Conservation (phyloP, 768 basidiomycete species). For the Kwoniella dejecticola region DNA sequence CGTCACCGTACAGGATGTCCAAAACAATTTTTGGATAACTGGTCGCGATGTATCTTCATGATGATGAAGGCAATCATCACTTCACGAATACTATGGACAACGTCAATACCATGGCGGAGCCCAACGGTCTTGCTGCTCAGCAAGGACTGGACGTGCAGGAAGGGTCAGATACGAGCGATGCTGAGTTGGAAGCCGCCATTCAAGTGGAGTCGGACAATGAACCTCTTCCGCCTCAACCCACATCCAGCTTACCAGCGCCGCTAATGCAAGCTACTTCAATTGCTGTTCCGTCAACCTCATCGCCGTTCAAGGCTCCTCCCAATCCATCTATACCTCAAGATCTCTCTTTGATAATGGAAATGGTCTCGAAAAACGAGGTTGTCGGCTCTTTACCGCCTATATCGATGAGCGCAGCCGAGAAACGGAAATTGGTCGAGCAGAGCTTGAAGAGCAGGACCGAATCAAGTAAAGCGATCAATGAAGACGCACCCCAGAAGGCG, state of each 20-base stretch:
- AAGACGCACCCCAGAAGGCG: background rate
- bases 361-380: constrained; percentile 43
- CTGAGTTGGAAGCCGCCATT: constrained; percentile 18
- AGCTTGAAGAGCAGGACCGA: constrained; percentile 28
- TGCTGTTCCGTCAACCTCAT: constrained; percentile 3
- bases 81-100: too few species aligned
- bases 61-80: too few species aligned
- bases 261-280: too few species aligned
- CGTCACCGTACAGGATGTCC: background rate
- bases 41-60: background rate
- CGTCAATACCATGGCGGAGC: background rate
- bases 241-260: too few species aligned
- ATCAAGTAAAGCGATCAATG: constrained; percentile 24
- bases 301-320: constrained; percentile 26
- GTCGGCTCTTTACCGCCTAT: constrained; percentile 41
- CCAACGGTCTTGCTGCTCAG: background rate
- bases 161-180: constrained; percentile 8
- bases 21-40: background rate
- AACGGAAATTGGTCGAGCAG: constrained; percentile 40
- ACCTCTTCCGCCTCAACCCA: background rate
- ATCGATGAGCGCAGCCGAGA: constrained; percentile 39
- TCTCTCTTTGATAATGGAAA: constrained; percentile 51
- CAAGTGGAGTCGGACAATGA: constrained; percentile 5
- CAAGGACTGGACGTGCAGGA: constrained; percentile 1
- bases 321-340: constrained; percentile 49